phyloP scores from a whole-genome alignment of 2,329 filamentous ascomycete genomes.

The Fusarium begoniae region DNA sequence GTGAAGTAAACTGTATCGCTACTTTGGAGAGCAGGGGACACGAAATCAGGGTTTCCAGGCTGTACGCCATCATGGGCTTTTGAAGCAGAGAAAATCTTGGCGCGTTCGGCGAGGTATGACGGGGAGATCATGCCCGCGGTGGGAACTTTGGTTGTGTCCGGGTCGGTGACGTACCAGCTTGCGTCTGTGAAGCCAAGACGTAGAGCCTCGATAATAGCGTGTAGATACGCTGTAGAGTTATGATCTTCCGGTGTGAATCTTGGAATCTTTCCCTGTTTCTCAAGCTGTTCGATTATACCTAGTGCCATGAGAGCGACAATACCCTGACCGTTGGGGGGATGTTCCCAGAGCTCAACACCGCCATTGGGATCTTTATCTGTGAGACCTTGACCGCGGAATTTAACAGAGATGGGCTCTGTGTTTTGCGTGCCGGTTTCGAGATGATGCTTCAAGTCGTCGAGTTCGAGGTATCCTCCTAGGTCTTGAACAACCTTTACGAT shows the following conservation, averaged over 20 bases:
- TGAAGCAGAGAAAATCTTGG: conserved; percentile 64
- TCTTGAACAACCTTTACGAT: conserved; percentile 80
- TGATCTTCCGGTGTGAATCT: conserved; percentile 76
- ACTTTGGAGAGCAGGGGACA: conserved; percentile 79
- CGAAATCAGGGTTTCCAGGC: conserved; percentile 68
- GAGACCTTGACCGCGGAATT: conserved; percentile 73
- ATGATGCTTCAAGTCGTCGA: conserved; percentile 85
- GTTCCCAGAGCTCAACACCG: conserved; percentile 90
- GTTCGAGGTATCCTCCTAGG: conserved; percentile 78
- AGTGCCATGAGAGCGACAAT: conserved; percentile 95
- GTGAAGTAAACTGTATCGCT: conserved; percentile 96
- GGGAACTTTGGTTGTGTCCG: conserved; percentile 76
- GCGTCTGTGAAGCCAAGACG: conserved; percentile 91
- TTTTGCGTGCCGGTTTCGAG: conserved; percentile 73
- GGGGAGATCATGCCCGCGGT: conserved; percentile 73
- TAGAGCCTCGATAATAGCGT: conserved; percentile 87
- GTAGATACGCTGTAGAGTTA: conserved; percentile 83
- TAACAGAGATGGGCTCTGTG: conserved; percentile 85
- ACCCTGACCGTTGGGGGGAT: conserved; percentile 95
- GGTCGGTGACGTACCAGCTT: conserved; percentile 90
- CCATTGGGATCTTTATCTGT: conserved; percentile 42
- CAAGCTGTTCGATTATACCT: conserved; percentile 88
- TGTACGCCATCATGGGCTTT: conserved; percentile 68
- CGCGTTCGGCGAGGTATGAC: conserved; percentile 78
- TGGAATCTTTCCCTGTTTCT: conserved; percentile 77